phyloP scores from a whole-genome alignment of 208 protist genomes.

The Wallacemonas rigidus region DNA sequence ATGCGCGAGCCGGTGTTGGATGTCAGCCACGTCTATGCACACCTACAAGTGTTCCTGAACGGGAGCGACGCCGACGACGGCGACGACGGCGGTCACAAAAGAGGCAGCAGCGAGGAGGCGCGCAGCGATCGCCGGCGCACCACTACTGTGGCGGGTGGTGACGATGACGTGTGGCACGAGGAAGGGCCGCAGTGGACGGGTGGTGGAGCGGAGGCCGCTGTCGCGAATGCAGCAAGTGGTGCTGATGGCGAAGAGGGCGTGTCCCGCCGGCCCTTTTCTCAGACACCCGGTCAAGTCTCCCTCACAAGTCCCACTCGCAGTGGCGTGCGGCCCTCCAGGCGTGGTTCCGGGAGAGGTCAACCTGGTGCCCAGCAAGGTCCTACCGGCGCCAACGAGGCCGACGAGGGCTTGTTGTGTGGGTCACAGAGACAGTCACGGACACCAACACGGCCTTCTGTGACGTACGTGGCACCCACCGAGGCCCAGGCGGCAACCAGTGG shows the following conservation, averaged over 20 bases:
- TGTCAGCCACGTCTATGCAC: slow-evolving; percentile 40
- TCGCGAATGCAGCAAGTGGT: too few species aligned
- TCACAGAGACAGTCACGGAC: background rate
- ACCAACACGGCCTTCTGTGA: background rate
- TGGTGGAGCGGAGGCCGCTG: too few species aligned
- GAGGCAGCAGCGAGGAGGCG: background rate
- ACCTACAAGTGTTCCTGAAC: slow-evolving; percentile 25
- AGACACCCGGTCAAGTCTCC: background rate
- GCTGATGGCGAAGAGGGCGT: too few species aligned
- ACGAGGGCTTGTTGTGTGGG: too few species aligned
- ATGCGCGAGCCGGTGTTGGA: slow-evolving; percentile 66
- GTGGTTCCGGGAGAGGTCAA: background rate
- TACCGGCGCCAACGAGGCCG: too few species aligned
- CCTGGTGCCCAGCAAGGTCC: too few species aligned
- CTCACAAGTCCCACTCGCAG: background rate
- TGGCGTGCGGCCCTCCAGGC: background rate
- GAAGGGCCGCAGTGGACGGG: too few species aligned
- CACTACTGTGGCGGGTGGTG: too few species aligned
- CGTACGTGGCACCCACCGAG: slow-evolving; percentile 2
- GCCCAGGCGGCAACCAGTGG: background rate
- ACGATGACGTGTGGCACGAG: too few species aligned
- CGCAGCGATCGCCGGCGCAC: background rate
- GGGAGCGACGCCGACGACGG: background rate
- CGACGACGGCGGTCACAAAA: background rate
- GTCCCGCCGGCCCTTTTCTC: too few species aligned